Evolutionary conservation across 148 eudicot genomes (phyloP), one percentile per base, ranked within the genome.

Genomic region (Rheum nobile): DNA sequence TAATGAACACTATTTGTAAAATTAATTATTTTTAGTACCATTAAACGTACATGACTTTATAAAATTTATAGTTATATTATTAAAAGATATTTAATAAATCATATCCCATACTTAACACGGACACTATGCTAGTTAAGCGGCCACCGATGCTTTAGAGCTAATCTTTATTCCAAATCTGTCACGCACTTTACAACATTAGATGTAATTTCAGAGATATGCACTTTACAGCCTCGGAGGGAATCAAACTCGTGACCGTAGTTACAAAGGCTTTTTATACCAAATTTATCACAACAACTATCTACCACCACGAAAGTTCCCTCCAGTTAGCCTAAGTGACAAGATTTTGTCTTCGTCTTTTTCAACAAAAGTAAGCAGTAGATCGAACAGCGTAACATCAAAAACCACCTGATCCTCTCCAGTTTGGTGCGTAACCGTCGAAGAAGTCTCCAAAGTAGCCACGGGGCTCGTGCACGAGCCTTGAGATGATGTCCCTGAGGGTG

Each of bases 391-490:
- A 16, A 34, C 70, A 54, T 54, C 29, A 29, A 11, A 61, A 8
- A 4, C 67, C 67, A 28, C 11, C 39, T 32, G n/a, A 34, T 4
- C 73, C 50, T 41, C 8, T 39, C 73, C 73, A 71, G 72, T 75
- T 75, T 31, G 77, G 77, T 3, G 77, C 12, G 14, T 67, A 67
- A 10, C 98, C 98, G 48, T 94, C 91, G 8, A 94, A 94, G 93
- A 94, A 94, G 71, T 94, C 98, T 1, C 98, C 98, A 75, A 94
- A 91, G 81, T 94, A 94, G 67, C 91, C 91, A 8, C 77, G 90
- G 38, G 98, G 97, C 72, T 94, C 98, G 43, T 91, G 96, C 48
- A 94, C 98, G 2, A 94, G 91, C 90, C 84, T 94, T 6, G 98
- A 94, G 72, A 94, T 94, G 67, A 94, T 94, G 84, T 94, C 98